Evolutionary conservation across 2,329 filamentous ascomycete species (phyloP), one percentile per base, ranked within the genome.

Genomic region (Bipolaris zeicola): DNA sequence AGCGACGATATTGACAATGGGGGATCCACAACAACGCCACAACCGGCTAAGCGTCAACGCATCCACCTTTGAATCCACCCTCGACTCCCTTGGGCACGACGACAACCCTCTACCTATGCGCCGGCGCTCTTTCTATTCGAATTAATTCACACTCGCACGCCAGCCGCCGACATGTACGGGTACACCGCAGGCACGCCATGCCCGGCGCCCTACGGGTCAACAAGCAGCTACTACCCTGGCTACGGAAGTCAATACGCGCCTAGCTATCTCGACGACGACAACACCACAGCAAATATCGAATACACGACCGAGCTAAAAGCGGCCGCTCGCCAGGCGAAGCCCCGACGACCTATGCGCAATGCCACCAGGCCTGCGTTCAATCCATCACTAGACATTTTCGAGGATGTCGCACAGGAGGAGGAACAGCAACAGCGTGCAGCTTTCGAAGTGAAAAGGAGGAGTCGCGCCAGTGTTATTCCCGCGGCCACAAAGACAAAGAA

Each of bases 251-350:
- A 58, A 31, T 73, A 74, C 68, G 72, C 72, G 68, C 67, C 68
- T n/a, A 64, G 58, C 57, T 73, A 74, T 61, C 41, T 50, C 50
- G 64, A 18, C 57, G 63, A 45, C 42, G 42, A 54, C 60, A 70
- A 71, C 57, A 75, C 73, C 16, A 76, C 74, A 0, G 64, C 71
- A 16, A 74, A 74, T 50, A 59, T 77, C 45, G 72, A 78, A 52
- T 77, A 75, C 59, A 77, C 76, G 11, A 76, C 70, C 34, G 72
- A 76, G 46, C 28, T 76, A 33, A 66, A 74, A 50, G 50, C 71
- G 6, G 61, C 61, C 11, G 44, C 71, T 22, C 60, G 65, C 38
- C 66, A 71, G 37, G 67, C 64, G 37, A 77, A 73, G 52, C 75
- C 75, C 6, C 65, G 74, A 48, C 65, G 74, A 57, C 71, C 73